Conservation (phyloP, 495 filamentous ascomycete species). For the Mycothermus thermophilus region DNA sequence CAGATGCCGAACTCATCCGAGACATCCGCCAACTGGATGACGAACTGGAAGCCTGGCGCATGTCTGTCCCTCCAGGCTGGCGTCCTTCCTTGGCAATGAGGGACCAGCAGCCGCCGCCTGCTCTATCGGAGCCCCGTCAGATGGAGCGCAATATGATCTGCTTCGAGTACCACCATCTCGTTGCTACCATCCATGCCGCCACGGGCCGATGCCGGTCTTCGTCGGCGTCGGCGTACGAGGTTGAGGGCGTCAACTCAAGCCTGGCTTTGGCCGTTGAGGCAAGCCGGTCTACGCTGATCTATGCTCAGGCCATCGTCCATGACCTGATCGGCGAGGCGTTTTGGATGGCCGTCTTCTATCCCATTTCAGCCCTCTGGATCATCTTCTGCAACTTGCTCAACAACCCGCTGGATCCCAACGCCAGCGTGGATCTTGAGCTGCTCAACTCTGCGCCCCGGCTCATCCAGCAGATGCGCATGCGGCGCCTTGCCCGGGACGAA, state of each 20-base stretch:
- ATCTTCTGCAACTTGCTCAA: slow-evolving; percentile 40
- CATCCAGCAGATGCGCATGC: slow-evolving; percentile 30
- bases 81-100: slow-evolving; percentile 33
- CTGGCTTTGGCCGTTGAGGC: slow-evolving; percentile 38
- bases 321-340: slow-evolving; percentile 32
- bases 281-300: slow-evolving; percentile 36
- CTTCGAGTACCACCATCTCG: slow-evolving; percentile 38
- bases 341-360: slow-evolving; percentile 40
- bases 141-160: slow-evolving; percentile 25
- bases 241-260: slow-evolving; percentile 36
- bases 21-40: slow-evolving; percentile 41
- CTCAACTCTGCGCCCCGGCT: slow-evolving; percentile 29
- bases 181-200: slow-evolving; percentile 39
- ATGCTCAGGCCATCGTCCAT: slow-evolving; percentile 28
- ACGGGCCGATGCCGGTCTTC: slow-evolving; percentile 32
- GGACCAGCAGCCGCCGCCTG: slow-evolving; percentile 7
- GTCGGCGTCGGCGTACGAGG: slow-evolving; percentile 12
- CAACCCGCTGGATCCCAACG: slow-evolving; percentile 32
- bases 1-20: slow-evolving; percentile 38
- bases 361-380: slow-evolving; percentile 35
- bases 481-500: slow-evolving; percentile 28
- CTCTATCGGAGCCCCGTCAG: background rate
- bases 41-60: slow-evolving; percentile 36
- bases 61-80: slow-evolving; percentile 30
- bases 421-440: slow-evolving; percentile 30